Evolutionary conservation across 1,139 yeast genomes (phyloP).

Genomic region (Suhomyces maxii): DNA sequence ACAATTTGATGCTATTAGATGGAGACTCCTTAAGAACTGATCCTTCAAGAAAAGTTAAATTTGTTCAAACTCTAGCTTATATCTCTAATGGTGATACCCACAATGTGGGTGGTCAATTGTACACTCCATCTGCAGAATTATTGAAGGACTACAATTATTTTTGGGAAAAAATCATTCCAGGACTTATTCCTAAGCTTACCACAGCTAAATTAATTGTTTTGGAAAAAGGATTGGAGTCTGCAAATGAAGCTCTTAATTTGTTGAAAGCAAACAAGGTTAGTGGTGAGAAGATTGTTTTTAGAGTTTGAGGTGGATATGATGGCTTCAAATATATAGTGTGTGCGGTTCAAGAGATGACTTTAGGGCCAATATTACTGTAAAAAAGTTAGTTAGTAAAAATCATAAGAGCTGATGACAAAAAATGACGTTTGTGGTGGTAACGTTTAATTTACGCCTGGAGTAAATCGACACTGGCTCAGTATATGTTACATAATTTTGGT

Average conservation of each 20-base stretch:
- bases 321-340: too few relatives aligned
- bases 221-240: constrained; percentile 26
- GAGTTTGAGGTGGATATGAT: constrained; percentile 1
- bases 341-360: too few relatives aligned
- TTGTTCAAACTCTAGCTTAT: constrained; percentile 36
- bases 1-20: constrained; percentile 17
- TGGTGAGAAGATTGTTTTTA: constrained; percentile 31
- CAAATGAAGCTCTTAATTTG: constrained; percentile 28
- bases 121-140: constrained; percentile 21
- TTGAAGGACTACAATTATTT: constrained; percentile 18
- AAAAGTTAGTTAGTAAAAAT: too few relatives aligned
- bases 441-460: too few relatives aligned
- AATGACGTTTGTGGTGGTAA: too few relatives aligned
- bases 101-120: constrained; percentile 16
- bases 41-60: constrained; percentile 22
- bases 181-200: constrained; percentile 17
- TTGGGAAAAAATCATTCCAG: constrained; percentile 26
- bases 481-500: too few relatives aligned
- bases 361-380: too few relatives aligned
- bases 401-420: too few relatives aligned
- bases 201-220: constrained; percentile 27
- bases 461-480: too few relatives aligned
- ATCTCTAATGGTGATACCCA: constrained; percentile 31
- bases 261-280: constrained; percentile 25
- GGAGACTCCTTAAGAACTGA: constrained; percentile 11